These are phyloP conservation scores for Fraxinus pennsylvanica DNA, from an alignment of 257 asterid genomes.

Conservation along the genomic window DNA sequence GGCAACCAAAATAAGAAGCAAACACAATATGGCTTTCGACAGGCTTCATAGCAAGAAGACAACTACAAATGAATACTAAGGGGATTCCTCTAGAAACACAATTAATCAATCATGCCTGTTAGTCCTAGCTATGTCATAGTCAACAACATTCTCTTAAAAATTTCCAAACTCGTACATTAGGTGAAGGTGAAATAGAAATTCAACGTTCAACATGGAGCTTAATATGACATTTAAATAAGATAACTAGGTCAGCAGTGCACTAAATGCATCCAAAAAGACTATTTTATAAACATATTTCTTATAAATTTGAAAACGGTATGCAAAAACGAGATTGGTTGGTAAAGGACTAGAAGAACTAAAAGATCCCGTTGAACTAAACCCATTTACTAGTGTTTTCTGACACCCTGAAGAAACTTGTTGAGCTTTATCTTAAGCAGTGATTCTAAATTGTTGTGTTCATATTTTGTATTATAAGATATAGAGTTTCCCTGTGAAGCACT, in stretches of 20 bases:
- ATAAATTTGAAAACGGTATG: too few species aligned
- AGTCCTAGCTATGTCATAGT: too few species aligned
- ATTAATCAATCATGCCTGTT: too few species aligned
- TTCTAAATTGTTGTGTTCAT: background rate
- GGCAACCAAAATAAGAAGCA: background rate
- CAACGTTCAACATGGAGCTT: background rate
- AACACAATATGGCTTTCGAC: background rate
- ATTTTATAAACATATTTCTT: too few species aligned
- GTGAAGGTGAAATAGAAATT: background rate
- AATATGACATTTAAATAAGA: background rate
- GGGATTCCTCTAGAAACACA: too few species aligned
- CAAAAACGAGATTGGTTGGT: too few species aligned
- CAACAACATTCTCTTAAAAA: too few species aligned
- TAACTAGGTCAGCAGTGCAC: background rate
- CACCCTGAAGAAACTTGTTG: constrained; percentile 78
- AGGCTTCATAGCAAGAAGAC: too few species aligned
- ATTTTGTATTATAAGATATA: background rate
- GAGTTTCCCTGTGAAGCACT: background rate
- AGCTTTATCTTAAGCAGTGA: constrained; percentile 76
- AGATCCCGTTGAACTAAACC: too few species aligned
- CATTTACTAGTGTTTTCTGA: constrained; percentile 21
- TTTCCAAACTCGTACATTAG: background rate
- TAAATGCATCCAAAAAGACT: background rate
- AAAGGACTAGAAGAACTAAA: too few species aligned
- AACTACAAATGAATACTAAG: too few species aligned